Evolutionary conservation across 2,329 filamentous ascomycete genomes (phyloP), one percentile per base, ranked within the genome.

Genomic region (Penicillium sp.): DNA sequence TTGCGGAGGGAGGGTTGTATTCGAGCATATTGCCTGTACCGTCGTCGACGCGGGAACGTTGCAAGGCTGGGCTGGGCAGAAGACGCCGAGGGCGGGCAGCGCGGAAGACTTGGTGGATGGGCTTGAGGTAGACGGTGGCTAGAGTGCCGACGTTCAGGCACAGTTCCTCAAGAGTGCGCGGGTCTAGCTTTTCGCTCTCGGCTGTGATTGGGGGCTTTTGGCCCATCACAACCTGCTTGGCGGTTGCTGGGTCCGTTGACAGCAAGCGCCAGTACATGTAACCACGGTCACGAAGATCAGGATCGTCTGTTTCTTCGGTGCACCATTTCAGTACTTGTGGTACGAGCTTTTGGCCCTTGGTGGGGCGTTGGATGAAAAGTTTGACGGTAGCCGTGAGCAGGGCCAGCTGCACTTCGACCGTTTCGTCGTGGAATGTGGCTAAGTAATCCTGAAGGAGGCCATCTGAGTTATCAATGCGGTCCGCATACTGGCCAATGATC

Each of bases 241-340:
- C 94, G 0, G 89, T 86, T 49, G 88, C 87, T 66, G 96, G 93
- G 73, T 97, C 93, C 0, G 92, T 96, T 1, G 92, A 96, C 1
- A 99, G 83, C 15, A 99, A 83, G 5, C 94, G 90, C 94, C 94
- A 99, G 81, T 99, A 99, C 93, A 99, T 97, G 80, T 97, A 99
- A 0, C 94, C 94, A 68, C 94, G 83, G 74, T 99, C 94, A 62
- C 94, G 88, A 29, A 99, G 85, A 75, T 99, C 94, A 0, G 94
- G 94, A 75, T 99, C 97, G 72, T 99, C 94, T n/a, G 93, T 97
- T 74, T 97, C 94, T 74, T 97, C 94, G 0, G 94, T 99, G 5
- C 94, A 96, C 93, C 94, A 97, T 76, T 97, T 97, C 50, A 99
- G 81, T 2, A 97, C 93, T 69, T 92, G 92, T 0, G 93, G 94